These are phyloP conservation scores for Pisolithus sp. DNA, from an alignment of 768 basidiomycete genomes.

Conservation along the genomic window DNA sequence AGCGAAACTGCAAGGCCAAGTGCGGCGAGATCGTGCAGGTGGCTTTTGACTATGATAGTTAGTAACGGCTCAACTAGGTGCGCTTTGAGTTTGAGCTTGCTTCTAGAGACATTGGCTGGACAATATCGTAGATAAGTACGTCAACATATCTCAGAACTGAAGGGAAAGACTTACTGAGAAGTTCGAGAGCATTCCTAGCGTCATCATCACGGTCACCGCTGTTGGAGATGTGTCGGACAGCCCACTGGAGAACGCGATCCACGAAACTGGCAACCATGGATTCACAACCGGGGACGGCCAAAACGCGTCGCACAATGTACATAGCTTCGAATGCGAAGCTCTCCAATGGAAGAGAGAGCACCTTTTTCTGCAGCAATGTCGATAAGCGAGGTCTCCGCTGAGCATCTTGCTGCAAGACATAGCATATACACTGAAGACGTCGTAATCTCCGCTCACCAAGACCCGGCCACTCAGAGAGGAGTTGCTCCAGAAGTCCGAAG, in stretches of 20 bases:
- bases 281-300: constrained; percentile 16
- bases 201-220: constrained; percentile 22
- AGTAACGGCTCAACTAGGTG: constrained; percentile 70
- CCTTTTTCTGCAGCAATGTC: constrained; percentile 18
- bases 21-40: constrained; percentile 38
- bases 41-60: constrained; percentile 53
- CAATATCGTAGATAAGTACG: background rate
- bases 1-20: constrained; percentile 41
- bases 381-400: constrained; percentile 13
- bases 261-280: constrained; percentile 28
- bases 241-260: constrained; percentile 48
- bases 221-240: constrained; percentile 39
- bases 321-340: constrained; percentile 26
- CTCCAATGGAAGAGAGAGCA: constrained; percentile 22
- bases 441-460: background rate
- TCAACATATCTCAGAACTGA: background rate
- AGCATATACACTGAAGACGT: constrained; percentile 22
- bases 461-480: constrained; percentile 7
- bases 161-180: constrained; percentile 32
- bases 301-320: constrained; percentile 26
- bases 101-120: constrained; percentile 11
- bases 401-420: constrained; percentile 23
- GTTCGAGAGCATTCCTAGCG: constrained; percentile 20
- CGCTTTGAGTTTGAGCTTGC: constrained; percentile 30
- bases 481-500: constrained; percentile 23